Conservation (phyloP, 1,139 yeast genomes). For the Scheffersomyces stambukii region DNA sequence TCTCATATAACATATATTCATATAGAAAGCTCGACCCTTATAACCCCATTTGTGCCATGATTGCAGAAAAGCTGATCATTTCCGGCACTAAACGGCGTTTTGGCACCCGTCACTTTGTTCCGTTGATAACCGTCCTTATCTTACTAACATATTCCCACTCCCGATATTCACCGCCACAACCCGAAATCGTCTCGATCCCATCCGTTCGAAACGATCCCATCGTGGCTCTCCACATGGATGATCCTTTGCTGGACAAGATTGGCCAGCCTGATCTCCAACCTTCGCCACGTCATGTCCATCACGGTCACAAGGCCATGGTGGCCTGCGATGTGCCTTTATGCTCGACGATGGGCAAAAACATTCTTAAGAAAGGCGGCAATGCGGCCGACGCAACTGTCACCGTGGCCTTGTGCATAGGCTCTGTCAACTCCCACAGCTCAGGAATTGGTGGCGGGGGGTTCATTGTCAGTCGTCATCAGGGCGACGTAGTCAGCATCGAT, state of each 20-base stretch:
- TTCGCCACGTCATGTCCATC: constrained; percentile 21
- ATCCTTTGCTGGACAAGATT: constrained; percentile 14
- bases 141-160: too few species aligned
- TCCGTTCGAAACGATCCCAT: too few species aligned
- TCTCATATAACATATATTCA: too few species aligned
- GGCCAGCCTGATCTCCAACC: constrained; percentile 37
- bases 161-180: too few species aligned
- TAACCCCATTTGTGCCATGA: too few species aligned
- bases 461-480: constrained; percentile 48
- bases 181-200: too few species aligned
- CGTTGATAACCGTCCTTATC: too few species aligned
- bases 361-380: constrained; percentile 52
- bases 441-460: constrained; percentile 95
- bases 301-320: constrained; percentile 57
- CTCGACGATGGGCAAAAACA: constrained; percentile 61
- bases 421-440: constrained; percentile 74
- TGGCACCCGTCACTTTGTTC: too few species aligned
- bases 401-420: constrained; percentile 83
- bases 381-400: constrained; percentile 96
- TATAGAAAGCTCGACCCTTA: too few species aligned
- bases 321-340: constrained; percentile 73
- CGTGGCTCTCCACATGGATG: too few species aligned
- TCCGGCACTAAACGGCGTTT: too few species aligned
- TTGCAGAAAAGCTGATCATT: too few species aligned
- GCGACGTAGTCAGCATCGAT: constrained; percentile 62